These are phyloP conservation scores for Phytophthora lateralis DNA, from an alignment of 352 stramenopile genomes.

Conservation along the genomic window DNA sequence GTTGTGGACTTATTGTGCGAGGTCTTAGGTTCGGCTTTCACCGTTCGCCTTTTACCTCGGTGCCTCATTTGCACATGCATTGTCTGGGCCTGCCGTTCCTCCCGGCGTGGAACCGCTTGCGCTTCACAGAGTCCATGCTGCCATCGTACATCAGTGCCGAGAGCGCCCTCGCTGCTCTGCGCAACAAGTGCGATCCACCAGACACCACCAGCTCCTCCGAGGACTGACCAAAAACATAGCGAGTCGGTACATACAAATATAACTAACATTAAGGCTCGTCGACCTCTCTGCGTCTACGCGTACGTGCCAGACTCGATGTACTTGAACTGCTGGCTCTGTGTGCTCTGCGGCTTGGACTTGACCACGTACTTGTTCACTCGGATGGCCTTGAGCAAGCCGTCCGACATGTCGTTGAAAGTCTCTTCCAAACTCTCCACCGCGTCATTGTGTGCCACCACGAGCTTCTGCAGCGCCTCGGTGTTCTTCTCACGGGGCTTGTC, in stretches of 20 bases:
- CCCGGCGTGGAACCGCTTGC: conserved; percentile 63
- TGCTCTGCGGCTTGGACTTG: conserved; percentile 79
- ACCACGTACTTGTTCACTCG: conserved; percentile 87
- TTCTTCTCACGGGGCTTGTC: conserved; percentile 74
- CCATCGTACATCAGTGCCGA: conserved; percentile 66
- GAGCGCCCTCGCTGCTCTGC: conserved; percentile 39
- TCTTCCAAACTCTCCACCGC: conserved; percentile 81
- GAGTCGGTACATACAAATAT: conserved; percentile 25
- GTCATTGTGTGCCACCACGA: conserved; percentile 71
- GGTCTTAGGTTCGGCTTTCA: conserved; percentile 83
- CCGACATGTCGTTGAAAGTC: conserved; percentile 85
- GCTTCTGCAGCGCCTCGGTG: conserved; percentile 68
- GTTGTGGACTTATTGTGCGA: neutral
- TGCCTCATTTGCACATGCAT: conserved; percentile 77
- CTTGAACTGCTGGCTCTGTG: conserved; percentile 82
- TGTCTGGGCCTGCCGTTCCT: conserved; percentile 71
- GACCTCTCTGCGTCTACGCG: conserved; percentile 28
- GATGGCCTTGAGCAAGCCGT: conserved; percentile 83
- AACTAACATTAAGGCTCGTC: conserved; percentile 25
- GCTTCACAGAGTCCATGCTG: conserved; percentile 61
- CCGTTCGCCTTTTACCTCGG: conserved; percentile 66
- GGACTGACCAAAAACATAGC: conserved; percentile 8
- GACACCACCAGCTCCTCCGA: conserved; percentile 24
- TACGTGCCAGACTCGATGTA: conserved; percentile 88
- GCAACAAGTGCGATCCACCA: conserved; percentile 22